These are phyloP conservation scores for Thielaviopsis ethacetica DNA, from an alignment of 2,329 filamentous ascomycete species.

Conservation along the genomic window DNA sequence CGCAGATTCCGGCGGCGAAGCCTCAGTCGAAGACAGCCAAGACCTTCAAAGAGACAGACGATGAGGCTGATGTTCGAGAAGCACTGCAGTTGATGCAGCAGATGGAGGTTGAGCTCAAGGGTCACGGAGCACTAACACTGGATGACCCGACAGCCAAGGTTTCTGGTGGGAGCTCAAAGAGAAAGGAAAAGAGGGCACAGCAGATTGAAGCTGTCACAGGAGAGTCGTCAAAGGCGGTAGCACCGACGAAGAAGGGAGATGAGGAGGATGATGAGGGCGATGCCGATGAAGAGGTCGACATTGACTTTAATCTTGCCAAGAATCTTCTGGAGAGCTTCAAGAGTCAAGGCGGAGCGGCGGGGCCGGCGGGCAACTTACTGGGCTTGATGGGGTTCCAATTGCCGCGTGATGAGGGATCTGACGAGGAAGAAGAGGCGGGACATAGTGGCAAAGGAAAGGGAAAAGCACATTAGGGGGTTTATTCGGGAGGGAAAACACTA, in stretches of 20 bases:
- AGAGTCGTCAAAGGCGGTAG: neutral
- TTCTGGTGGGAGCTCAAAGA: constrained; percentile 18
- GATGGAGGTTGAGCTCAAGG: constrained; percentile 58
- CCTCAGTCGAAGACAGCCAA: neutral
- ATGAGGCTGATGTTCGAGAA: constrained; percentile 38
- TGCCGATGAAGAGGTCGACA: constrained; percentile 45
- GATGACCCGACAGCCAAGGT: constrained; percentile 21
- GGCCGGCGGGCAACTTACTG: constrained; percentile 76
- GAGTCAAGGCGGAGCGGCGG: constrained; percentile 68
- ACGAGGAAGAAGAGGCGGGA: constrained; percentile 16
- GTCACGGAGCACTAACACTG: constrained; percentile 47
- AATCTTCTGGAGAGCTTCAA: constrained; percentile 91
- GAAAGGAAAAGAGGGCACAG: constrained; percentile 7
- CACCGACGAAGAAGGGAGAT: neutral
- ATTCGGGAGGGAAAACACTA: no score
- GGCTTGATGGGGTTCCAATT: constrained; percentile 70
- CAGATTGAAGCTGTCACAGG: neutral
- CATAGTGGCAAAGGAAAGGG: neutral
- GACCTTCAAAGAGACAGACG: constrained; percentile 18
- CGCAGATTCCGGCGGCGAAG: neutral
- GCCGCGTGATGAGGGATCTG: constrained; percentile 58
- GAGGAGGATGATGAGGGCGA: constrained; percentile 34
- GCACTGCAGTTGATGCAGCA: constrained; percentile 48
- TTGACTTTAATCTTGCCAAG: constrained; percentile 76
- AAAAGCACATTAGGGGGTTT: neutral